Evolutionary conservation across 139 green algal species (phyloP), one percentile per base, ranked within the genome.

Genomic region (Chlorella sp.): DNA sequence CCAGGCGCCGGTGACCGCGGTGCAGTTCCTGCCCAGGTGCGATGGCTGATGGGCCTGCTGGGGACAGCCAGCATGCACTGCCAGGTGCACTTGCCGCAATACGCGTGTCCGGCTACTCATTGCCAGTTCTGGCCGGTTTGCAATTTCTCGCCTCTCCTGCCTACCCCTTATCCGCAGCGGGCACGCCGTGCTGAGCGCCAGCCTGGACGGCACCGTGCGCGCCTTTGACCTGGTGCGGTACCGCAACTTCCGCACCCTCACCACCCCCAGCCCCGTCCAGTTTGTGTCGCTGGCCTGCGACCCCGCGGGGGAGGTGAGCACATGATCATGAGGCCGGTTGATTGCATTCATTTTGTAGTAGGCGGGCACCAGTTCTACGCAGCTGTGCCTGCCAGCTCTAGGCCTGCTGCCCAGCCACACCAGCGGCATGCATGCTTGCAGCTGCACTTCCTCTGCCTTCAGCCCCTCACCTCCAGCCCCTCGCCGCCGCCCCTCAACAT

Each of bases 231-330:
- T 99, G 60, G 84, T 98, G 65, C 90, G 94, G 21, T 96, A 96
- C 85, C 94, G 97, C 81, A 98, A 97, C 93, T 99, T 99, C 92
- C 91, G 98, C 76, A 99, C 96, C 1, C 90, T 99, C 38, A 98
- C 94, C 57, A 89, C 94, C 2, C 95, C 96, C 15, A 76, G 82
- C 21, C 91, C 96, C 23, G 91, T 93, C 36, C 97, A 99, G 92
- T 97, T 99, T 72, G 83, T 79, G 55, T 96, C 78, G 36, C 74
- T 99, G 69, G 94, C 98, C 0, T 90, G 98, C 57, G 97, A 99
- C 89, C 91, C 93, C 0, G 86, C 80, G 9, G 97, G 96, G 2
- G 96, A 99, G 85, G 89, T 95, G 69, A 69, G 63, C 25, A 30
- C 65, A 21, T 26, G 51, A 4, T 60, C 51, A 23, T 60, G 51